Evolutionary conservation across 108 stramenopile species (phyloP), one percentile per base, ranked within the genome.

Genomic region (Mediolabrus comicus): DNA sequence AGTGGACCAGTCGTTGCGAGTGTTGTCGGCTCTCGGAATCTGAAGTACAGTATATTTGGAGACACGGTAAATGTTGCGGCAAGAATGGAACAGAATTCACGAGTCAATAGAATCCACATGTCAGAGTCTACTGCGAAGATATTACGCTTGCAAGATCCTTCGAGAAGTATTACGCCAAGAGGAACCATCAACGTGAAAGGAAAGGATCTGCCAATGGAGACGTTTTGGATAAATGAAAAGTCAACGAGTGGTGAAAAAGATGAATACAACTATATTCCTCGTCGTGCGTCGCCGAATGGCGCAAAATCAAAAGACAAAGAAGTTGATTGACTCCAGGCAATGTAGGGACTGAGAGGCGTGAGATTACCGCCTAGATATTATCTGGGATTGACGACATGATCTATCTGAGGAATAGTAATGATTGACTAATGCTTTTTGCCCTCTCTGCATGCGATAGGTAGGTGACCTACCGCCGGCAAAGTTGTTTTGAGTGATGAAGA

Each of bases 61-160:
- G 92, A 92, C 49, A 81, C 92, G 8, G 92, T 92, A 10, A 92
- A 90, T 55, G 86, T 86, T 9, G 70, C 83, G 9, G 59, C 72
- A 2, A 69, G 87, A 17, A 88, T 87, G 87, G 87, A 85, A 66
- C 83, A 74, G 52, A 76, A 79, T 65, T 84, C 78, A 2, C 49
- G 57, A 35, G 16, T 60, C n/a, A 71, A 73, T 28, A 56, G 69
- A 27, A 88, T 92, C 29, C 88, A 90, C 10, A 59, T 84, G 59
- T 83, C 85, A 32, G 81, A 74, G 19, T 58, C 27, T 12, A 65
- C 89, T 29, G 83, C 84, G 3, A 43, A 72, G 27, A 29, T 86
- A 13, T 53, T 90, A 19, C 52, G 64, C 53, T 32, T 69, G 33
- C 75, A 81, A 60, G 52, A 69, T 67, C 81, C 88, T 35, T 68